These are phyloP conservation scores for Aspergillus carlsbadensis DNA, from an alignment of 495 filamentous ascomycete genomes.

Conservation along the genomic window DNA sequence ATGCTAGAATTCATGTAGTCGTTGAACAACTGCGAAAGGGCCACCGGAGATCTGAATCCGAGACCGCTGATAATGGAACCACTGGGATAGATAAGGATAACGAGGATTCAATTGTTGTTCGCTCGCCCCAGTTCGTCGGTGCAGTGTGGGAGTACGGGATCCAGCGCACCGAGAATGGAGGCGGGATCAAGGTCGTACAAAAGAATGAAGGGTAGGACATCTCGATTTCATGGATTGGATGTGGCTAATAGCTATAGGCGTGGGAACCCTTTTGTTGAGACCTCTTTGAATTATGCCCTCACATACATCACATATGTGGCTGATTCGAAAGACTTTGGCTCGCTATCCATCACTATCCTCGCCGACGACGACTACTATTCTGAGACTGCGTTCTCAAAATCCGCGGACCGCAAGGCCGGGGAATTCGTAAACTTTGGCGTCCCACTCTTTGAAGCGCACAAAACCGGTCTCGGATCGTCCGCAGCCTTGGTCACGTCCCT, in stretches of 20 bases:
- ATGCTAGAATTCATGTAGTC: slow-evolving; percentile 86
- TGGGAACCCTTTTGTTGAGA: slow-evolving; percentile 86
- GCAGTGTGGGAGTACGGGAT: slow-evolving; percentile 86
- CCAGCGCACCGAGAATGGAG: slow-evolving; percentile 61
- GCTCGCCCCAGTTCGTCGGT: slow-evolving; percentile 84
- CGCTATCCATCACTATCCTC: slow-evolving; percentile 78
- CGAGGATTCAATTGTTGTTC: slow-evolving; percentile 67
- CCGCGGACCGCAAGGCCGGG: slow-evolving; percentile 22
- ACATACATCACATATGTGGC: slow-evolving; percentile 67
- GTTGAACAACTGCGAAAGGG: slow-evolving; percentile 55
- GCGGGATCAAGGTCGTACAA: slow-evolving; percentile 72
- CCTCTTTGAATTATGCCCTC: slow-evolving; percentile 80
- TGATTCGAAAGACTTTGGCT: slow-evolving; percentile 57
- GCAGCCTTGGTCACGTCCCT: slow-evolving; percentile 93
- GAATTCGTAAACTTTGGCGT: slow-evolving; percentile 76
- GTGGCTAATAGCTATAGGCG: slow-evolving; percentile 23
- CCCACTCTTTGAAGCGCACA: slow-evolving; percentile 76
- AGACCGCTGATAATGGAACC: slow-evolving; percentile 12
- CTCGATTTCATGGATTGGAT: not conserved
- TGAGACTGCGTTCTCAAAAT: slow-evolving; percentile 49
- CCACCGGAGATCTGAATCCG: slow-evolving; percentile 28
- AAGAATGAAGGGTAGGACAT: slow-evolving; percentile 69
- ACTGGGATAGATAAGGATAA: slow-evolving; percentile 26
- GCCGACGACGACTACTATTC: slow-evolving; percentile 98
- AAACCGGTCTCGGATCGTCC: slow-evolving; percentile 94